These are phyloP conservation scores for Magnusiomyces paraingens DNA, from an alignment of 1,139 yeast species.

Conservation along the genomic window DNA sequence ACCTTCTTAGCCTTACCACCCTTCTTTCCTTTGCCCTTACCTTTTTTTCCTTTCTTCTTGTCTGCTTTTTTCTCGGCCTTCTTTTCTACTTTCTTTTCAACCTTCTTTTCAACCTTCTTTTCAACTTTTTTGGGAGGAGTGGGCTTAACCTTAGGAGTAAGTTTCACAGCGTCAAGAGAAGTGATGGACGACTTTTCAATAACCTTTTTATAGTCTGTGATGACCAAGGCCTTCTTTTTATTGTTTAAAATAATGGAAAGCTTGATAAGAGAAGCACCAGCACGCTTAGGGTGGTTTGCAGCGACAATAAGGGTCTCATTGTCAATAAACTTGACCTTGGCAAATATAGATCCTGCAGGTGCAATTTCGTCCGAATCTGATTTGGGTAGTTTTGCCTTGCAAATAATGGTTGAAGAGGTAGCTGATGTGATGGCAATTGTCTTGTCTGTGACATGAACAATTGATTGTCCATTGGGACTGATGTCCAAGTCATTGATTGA, in stretches of 20 bases:
- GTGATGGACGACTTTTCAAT: conserved; percentile 44
- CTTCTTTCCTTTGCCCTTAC: too few species aligned
- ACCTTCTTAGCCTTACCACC: background rate
- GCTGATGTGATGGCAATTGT: conserved; percentile 13
- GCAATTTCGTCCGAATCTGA: conserved; percentile 7
- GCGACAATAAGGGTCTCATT: conserved; percentile 50
- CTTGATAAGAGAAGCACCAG: conserved; percentile 30
- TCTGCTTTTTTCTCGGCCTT: too few species aligned
- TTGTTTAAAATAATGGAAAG: too few species aligned
- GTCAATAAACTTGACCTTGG: conserved; percentile 55
- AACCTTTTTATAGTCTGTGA: conserved; percentile 18
- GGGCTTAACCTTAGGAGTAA: background rate
- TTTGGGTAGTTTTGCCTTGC: too few species aligned
- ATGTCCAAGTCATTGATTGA: conserved; percentile 23
- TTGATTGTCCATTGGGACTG: conserved; percentile 21
- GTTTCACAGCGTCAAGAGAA: conserved; percentile 45
- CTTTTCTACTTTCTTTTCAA: too few species aligned
- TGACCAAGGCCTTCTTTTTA: too few species aligned
- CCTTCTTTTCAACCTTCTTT: too few species aligned
- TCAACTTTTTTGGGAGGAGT: too few species aligned
- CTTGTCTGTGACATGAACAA: conserved; percentile 22
- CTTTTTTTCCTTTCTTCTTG: too few species aligned
- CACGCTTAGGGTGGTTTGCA: conserved; percentile 36
- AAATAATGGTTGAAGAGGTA: too few species aligned
- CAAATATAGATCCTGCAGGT: conserved; percentile 31